Percentiles rank a stretch among this genome's conserved stretches.
Evolutionary conservation across 2,329 filamentous ascomycete species (phyloP).

Genomic region (Alternaria sp.): DNA sequence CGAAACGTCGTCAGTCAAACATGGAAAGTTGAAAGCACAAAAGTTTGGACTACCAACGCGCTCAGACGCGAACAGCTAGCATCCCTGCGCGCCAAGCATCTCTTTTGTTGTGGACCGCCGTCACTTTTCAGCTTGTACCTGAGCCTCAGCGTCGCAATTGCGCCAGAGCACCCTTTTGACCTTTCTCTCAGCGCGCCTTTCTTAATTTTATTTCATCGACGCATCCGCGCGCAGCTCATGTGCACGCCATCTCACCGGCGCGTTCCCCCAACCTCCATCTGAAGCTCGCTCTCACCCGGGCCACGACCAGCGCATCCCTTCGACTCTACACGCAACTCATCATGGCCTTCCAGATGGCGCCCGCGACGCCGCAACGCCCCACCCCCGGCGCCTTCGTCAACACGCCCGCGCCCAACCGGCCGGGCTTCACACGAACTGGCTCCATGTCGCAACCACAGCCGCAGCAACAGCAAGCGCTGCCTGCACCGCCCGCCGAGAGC

Average conservation of each 20-base stretch:
- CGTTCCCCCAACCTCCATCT: constrained; percentile 37
- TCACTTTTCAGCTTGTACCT: constrained; percentile 29
- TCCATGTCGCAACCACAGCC: constrained; percentile 35
- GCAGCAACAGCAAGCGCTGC: constrained; percentile 32
- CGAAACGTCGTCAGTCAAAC: neutral
- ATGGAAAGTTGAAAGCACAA: neutral
- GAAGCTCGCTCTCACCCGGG: constrained; percentile 31
- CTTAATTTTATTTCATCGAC: constrained; percentile 10
- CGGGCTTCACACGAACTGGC: constrained; percentile 30
- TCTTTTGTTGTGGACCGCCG: constrained; percentile 38
- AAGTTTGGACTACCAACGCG: constrained; percentile 23
- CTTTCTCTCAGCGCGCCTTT: constrained; percentile 23
- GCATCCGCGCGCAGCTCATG: constrained; percentile 35
- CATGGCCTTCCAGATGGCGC: constrained; percentile 41
- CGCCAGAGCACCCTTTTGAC: constrained; percentile 22
- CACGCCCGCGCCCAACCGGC: constrained; percentile 67
- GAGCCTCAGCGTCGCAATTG: constrained; percentile 38
- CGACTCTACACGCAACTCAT: constrained; percentile 13
- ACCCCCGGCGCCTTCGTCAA: constrained; percentile 78
- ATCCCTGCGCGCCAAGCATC: constrained; percentile 28
- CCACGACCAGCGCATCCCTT: constrained; percentile 25
- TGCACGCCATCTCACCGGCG: constrained; percentile 35
- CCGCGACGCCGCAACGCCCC: constrained; percentile 68
- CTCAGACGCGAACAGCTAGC: constrained; percentile 22
- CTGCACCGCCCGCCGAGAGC: constrained; percentile 48